Evolutionary conservation across 2,329 filamentous ascomycete genomes (phyloP).

Genomic region (Aspergillus oerlinghausenensis): DNA sequence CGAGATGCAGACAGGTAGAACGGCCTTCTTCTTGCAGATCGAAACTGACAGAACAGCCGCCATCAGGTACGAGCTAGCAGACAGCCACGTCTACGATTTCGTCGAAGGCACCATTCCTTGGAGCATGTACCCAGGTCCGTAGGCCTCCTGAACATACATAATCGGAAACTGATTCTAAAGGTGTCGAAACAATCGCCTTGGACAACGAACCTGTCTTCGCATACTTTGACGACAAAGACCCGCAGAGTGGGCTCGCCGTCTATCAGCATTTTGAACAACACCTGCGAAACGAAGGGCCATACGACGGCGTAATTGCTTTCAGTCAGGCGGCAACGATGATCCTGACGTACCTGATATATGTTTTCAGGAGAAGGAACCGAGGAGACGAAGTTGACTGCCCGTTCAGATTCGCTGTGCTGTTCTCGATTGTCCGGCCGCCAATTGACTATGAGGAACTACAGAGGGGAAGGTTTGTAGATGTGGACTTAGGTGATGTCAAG

Average conservation of each 20-base stretch:
- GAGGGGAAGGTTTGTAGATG: not conserved
- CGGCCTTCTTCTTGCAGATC: not conserved
- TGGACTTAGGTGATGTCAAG: not conserved
- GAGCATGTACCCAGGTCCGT: conserved; percentile 10
- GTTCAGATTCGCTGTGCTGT: conserved; percentile 22
- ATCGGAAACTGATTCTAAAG: not conserved
- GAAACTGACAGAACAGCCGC: conserved; percentile 7
- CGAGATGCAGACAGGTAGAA: conserved; percentile 5
- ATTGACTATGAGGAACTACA: conserved; percentile 3
- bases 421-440: conserved; percentile 9
- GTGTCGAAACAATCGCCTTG: conserved; percentile 1
- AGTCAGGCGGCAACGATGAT: conserved; percentile 21
- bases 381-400: conserved; percentile 5
- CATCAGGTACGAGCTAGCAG: conserved; percentile 18
- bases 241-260: conserved; percentile 1
- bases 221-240: conserved; percentile 2
- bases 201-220: conserved; percentile 7
- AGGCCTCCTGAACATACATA: not conserved
- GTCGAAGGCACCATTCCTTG: conserved; percentile 16
- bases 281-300: conserved; percentile 23
- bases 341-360: conserved; percentile 11
- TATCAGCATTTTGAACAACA: conserved; percentile 9
- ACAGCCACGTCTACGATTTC: conserved; percentile 18
- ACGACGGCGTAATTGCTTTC: conserved; percentile 26
- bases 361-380: conserved; percentile 2